Percentiles rank a stretch among this genome's conserved stretches.
phyloP scores from a whole-genome alignment of 208 protist species.

The Wallacemonas sp. region DNA sequence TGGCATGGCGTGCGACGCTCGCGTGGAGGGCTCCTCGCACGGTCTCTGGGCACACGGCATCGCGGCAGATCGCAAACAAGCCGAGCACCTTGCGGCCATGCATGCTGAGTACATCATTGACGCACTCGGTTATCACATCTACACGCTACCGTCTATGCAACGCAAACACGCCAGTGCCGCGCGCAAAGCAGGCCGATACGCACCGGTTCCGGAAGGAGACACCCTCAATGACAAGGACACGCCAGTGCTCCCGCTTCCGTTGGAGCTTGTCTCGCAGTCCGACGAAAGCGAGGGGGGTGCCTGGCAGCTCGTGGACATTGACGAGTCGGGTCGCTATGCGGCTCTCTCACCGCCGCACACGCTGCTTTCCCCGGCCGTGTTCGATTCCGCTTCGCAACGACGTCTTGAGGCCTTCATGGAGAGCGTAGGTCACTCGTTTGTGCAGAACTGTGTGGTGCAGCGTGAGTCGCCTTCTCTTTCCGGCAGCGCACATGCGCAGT shows the following conservation, averaged over 20 bases:
- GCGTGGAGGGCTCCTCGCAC: not conserved
- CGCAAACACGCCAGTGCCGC: constrained; percentile 78
- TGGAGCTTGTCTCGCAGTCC: constrained; percentile 44
- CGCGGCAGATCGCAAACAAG: constrained; percentile 63
- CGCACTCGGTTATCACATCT: constrained; percentile 83
- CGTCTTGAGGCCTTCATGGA: constrained; percentile 61
- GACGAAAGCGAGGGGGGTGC: constrained; percentile 79
- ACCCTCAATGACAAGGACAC: constrained; percentile 4
- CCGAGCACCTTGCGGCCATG: constrained; percentile 81
- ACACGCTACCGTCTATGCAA: constrained; percentile 84
- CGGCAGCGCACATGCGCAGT: not conserved
- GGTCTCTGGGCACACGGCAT: constrained; percentile 83
- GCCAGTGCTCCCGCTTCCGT: constrained; percentile 46
- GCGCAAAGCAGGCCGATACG: constrained; percentile 62
- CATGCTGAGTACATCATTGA: constrained; percentile 87
- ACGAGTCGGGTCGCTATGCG: constrained; percentile 15
- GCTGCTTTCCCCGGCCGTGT: constrained; percentile 67
- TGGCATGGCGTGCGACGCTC: not conserved
- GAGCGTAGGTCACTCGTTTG: constrained; percentile 36
- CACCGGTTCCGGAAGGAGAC: constrained; percentile 65
- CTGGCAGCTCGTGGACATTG: constrained; percentile 74
- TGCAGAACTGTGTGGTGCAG: constrained; percentile 17
- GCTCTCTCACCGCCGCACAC: constrained; percentile 45
- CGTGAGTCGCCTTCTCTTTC: not conserved
- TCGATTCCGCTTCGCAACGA: constrained; percentile 40